These are phyloP conservation scores for Heterobasidion occidentale DNA, from an alignment of 1,284 basidiomycete genomes.

Conservation along the genomic window DNA sequence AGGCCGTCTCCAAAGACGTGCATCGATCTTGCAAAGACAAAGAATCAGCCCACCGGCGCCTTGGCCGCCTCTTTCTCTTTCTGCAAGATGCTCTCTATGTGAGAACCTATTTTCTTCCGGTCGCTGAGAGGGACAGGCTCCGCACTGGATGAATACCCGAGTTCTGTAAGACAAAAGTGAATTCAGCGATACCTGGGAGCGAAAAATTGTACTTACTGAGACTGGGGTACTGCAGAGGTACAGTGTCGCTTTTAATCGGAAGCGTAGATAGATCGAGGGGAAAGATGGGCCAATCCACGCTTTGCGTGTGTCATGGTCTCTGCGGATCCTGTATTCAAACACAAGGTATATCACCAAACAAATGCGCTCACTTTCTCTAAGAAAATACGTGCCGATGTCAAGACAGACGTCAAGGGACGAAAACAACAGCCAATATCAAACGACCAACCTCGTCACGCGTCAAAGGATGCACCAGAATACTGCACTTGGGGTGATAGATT, in stretches of 20 bases:
- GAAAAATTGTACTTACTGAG: constrained; percentile 39
- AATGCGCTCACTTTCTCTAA: constrained; percentile 26
- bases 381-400: not conserved
- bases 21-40: no score
- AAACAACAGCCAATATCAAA: not conserved
- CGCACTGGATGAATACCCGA: constrained; percentile 43
- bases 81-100: constrained; percentile 40
- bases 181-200: not conserved
- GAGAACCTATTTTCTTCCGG: constrained; percentile 36
- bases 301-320: constrained; percentile 57
- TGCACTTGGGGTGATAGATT: constrained; percentile 14
- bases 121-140: constrained; percentile 37
- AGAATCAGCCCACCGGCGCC: constrained; percentile 25
- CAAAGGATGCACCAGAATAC: constrained; percentile 64
- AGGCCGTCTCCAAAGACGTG: no score
- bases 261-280: constrained; percentile 52
- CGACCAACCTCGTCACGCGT: constrained; percentile 53
- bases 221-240: constrained; percentile 66
- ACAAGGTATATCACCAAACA: not conserved
- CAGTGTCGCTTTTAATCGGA: constrained; percentile 35
- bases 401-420: no score
- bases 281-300: constrained; percentile 68
- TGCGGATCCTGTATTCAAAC: constrained; percentile 10
- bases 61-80: constrained; percentile 46
- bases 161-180: constrained; percentile 23